Evolutionary conservation across 208 protist genomes (phyloP), one percentile per base, ranked within the genome.

Genomic region (Acanthamoeba sp.): DNA sequence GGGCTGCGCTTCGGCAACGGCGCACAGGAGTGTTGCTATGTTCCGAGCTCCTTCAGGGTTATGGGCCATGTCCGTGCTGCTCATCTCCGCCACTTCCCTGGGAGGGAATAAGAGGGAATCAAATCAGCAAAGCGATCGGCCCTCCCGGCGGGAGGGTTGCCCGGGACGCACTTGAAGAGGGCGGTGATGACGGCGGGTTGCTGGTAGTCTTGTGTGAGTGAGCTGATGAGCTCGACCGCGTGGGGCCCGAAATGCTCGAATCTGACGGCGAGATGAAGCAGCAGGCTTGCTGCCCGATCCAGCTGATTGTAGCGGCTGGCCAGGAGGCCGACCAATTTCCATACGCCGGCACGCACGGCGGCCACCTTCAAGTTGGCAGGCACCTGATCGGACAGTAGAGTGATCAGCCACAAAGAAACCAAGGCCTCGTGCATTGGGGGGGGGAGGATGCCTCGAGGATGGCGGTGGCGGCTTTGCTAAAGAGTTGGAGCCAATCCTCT

Each of bases 21-120:
- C 22, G 4, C 32, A 34, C 27, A 96, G 76, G 64, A 96, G 94
- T 24, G n/a, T 48, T 12, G 57, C 66, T 29, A 96, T n/a, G 20
- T 93, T 57, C 32, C 90, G 96, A 3, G 94, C 87, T 5, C 71
- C 95, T 7, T 76, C 57, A 0, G 32, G 22, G 42, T 96, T 94
- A 27, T 40, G n/a, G 0, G 36, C 82, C 94, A 96, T 59, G 7
- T 95, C 93, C 1, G 34, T 55, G 22, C 69, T 42, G 20, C 50
- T 42, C 18, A 94, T 87, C 24, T 85, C 48, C 6, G 38, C 91
- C 34, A 94, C 52, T 64, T 94, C 91, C n/a, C 91, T 93, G 18
- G 16, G 36, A 90, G 34, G 32, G 18, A 7, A 38, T 10, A 32
- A 12, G n/a, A 36, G n/a, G 12, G 32, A 18, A 42, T 27, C 20